Conservation (phyloP, 2,329 filamentous ascomycete genomes). For the Teratosphaeria zuluensis region DNA sequence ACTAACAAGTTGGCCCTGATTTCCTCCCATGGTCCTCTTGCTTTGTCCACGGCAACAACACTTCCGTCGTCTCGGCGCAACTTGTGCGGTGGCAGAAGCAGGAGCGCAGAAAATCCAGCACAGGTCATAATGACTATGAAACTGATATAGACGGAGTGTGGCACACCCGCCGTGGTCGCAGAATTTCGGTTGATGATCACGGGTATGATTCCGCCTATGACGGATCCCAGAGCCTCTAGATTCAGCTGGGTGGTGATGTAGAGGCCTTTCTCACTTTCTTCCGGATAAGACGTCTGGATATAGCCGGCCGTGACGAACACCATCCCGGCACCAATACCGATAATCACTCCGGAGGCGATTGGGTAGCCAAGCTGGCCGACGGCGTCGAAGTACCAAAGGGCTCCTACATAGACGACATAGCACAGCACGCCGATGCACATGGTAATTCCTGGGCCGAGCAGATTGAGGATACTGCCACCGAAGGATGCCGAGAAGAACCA, state of each 20-base stretch:
- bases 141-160: slow-evolving; percentile 18
- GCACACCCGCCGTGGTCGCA: slow-evolving; percentile 7
- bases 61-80: slow-evolving; percentile 21
- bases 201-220: slow-evolving; percentile 22
- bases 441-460: slow-evolving; percentile 17
- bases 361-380: slow-evolving; percentile 18
- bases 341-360: slow-evolving; percentile 16
- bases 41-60: slow-evolving; percentile 17
- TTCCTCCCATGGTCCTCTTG: slow-evolving; percentile 19
- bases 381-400: slow-evolving; percentile 23
- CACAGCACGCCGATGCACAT: slow-evolving; percentile 15
- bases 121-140: slow-evolving; percentile 19
- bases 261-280: slow-evolving; percentile 24
- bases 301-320: slow-evolving; percentile 26
- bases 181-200: slow-evolving; percentile 20
- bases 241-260: slow-evolving; percentile 24
- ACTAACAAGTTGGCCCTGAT: slow-evolving; percentile 22
- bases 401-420: slow-evolving; percentile 23
- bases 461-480: slow-evolving; percentile 21
- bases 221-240: slow-evolving; percentile 23
- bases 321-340: slow-evolving; percentile 24
- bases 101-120: slow-evolving; percentile 7
- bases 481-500: slow-evolving; percentile 21
- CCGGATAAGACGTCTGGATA: slow-evolving; percentile 25
- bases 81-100: slow-evolving; percentile 15